These are phyloP conservation scores for Microstegium vimineum DNA, from an alignment of 176 grass and related monocot genomes.

Conservation along the genomic window DNA sequence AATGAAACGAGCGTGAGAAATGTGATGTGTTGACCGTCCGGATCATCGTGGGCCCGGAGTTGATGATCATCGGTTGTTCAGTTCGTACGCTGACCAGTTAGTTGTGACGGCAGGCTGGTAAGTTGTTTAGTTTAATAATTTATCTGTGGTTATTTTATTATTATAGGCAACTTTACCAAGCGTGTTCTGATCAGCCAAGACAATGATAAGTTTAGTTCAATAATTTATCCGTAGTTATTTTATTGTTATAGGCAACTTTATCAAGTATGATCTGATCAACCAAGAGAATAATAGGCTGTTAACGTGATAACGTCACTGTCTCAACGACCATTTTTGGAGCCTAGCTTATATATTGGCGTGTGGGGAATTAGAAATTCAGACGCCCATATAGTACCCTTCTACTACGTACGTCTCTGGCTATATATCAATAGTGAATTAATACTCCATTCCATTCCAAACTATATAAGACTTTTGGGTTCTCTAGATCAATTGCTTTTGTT, in stretches of 20 bases:
- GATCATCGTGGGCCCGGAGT: background rate
- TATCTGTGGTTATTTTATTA: background rate
- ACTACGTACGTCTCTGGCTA: too few relatives aligned
- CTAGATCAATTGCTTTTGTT: too few relatives aligned
- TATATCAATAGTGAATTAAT: too few relatives aligned
- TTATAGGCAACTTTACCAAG: background rate
- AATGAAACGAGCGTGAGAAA: background rate
- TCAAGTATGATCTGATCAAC: background rate
- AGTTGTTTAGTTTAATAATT: background rate
- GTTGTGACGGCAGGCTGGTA: background rate
- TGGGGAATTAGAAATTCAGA: background rate
- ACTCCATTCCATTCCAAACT: too few relatives aligned
- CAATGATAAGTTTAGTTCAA: too few relatives aligned
- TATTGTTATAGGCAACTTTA: too few relatives aligned
- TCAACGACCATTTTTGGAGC: background rate
- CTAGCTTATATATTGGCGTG: background rate
- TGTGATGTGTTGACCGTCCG: background rate
- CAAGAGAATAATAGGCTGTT: background rate
- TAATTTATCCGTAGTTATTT: too few relatives aligned
- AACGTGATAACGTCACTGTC: background rate
- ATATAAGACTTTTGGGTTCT: too few relatives aligned
- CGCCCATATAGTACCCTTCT: too few relatives aligned
- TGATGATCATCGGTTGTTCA: background rate
- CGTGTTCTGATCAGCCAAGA: too few relatives aligned
- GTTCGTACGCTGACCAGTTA: background rate